Conservation (phyloP, 352 stramenopile genomes). For the Globisporangium cederbergense region DNA sequence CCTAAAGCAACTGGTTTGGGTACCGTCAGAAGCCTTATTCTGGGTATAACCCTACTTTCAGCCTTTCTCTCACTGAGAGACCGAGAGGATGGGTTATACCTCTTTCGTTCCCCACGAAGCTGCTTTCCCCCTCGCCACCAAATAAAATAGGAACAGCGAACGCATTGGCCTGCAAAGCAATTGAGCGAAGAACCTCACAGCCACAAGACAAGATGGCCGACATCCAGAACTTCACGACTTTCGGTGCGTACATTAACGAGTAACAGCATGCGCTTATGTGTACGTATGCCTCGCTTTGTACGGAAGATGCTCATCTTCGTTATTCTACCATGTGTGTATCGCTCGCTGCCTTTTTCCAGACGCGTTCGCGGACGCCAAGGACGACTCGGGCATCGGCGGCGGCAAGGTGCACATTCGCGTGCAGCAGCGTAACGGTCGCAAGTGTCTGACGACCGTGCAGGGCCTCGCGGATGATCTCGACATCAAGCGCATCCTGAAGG, state of each 20-base stretch:
- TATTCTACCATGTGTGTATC: background rate
- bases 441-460: constrained; percentile 99
- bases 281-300: background rate
- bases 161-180: constrained; percentile 19
- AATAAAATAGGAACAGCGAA: constrained; percentile 23
- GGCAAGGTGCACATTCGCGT: constrained; percentile 98
- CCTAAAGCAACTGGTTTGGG: no score
- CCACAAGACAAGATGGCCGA: constrained; percentile 48
- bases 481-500: constrained; percentile 99
- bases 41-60: no score
- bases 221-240: constrained; percentile 89
- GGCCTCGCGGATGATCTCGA: constrained; percentile 97
- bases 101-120: no score
- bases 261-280: background rate
- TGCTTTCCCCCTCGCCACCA: constrained; percentile 23
- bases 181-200: constrained; percentile 12
- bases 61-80: no score
- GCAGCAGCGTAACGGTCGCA: constrained; percentile 99
- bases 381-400: constrained; percentile 79
- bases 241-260: constrained; percentile 46
- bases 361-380: constrained; percentile 86
- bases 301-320: background rate
- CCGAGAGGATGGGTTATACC: no score
- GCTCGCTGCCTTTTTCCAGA: constrained; percentile 33
- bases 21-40: no score